Base-by-base conservation (phyloP, 352 stramenopile genomes). In the Aphanomyces stellatus region DNA sequence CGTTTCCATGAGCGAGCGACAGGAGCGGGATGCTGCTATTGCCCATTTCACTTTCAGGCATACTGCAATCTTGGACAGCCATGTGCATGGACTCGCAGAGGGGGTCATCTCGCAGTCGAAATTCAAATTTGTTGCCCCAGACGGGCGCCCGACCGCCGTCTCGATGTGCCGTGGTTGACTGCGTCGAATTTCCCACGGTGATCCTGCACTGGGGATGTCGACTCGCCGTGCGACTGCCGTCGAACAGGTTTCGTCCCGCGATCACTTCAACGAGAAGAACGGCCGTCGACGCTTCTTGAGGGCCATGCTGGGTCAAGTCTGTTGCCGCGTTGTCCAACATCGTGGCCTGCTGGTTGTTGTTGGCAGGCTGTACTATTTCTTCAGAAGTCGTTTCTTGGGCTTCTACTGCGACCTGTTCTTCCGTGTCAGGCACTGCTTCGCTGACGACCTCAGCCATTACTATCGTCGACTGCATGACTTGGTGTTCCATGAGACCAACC, bases 101-200 rank as follows among this genome's bases (percentile, higher is more conserved):
- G 13, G 37, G 37, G n/a, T 46, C 37, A n/a, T 19, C n/a, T 19
- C 13, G 24, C n/a, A n/a, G n/a, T 17, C 17, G 11, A 30, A 69
- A 69, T 40, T 28, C 27, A 35, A 66, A 65, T 28, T 33, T 64
- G 8, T 64, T 13, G 8, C 19, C 19, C 62, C 62, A 69, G 15
- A 42, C 25, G 22, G 62, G 51, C 8, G 24, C 22, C 27, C 43
- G 33, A 11, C 62, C 62, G 28, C 62, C 62, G 35, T 69, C 49
- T 19, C 65, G n/a, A 22, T 69, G 62, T 8, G 51, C 48, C 28
- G 48, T 62, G 28, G 62, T 69, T n/a, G 13, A n/a, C 37, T 46
- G 37, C n/a, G n/a, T n/a, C n/a, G 13, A 19, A 19, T 46, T 46
- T 46, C 37, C 37, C 11, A 46, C 37, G 13, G 13, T 11, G 37